Base-by-base conservation (phyloP, 129 eudicot species). In the Glebionis coronaria region DNA sequence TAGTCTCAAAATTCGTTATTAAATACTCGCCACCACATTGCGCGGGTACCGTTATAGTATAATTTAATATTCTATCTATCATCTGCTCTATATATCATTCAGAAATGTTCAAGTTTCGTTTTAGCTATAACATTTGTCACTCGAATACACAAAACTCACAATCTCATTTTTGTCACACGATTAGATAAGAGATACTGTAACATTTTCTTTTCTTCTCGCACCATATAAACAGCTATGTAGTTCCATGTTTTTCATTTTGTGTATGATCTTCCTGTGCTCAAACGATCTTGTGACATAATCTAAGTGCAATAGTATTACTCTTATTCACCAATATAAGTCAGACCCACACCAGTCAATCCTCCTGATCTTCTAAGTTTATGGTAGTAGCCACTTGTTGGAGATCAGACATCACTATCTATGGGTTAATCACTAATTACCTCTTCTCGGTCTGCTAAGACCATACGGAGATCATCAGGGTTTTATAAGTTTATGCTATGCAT, bases 361-460 rank as follows among this genome's bases (percentile, higher is more conserved):
- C 94, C 94, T 0, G 74, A 88, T 69, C 96, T 70, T 67, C 79
- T 77, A 49, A 91, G 92, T 21, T 76, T 68, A 13, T 44, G 42
- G 57, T 96, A 91, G 61, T 95, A 85, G 12, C 88, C 90, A 49
- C 73, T 78, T 62, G 85, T 68, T 28, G 85, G 81, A 49, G 88
- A 75, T 23, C 83, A 75, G 14, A 91, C 96, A 10, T 94, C 97
- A 12, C 78, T 77, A 70, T 91, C 97, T 7, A 88, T 85, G 54
- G 97, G 97, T 57, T 88, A 59, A 81, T 91, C 97, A 2, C 85
- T 76, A 31, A 91, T 80, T 44, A 29, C 78, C 63, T 81, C 90
- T 73, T 88, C 87, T 12, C 87, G 66, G 69, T 85, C 94, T 16
- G 85, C 94, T 40, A 91, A 70, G 20, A 83, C 97, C 59, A 91